Evolutionary conservation across 2,329 filamentous ascomycete species (phyloP).

Genomic region (Fragosphaeria purpurea): DNA sequence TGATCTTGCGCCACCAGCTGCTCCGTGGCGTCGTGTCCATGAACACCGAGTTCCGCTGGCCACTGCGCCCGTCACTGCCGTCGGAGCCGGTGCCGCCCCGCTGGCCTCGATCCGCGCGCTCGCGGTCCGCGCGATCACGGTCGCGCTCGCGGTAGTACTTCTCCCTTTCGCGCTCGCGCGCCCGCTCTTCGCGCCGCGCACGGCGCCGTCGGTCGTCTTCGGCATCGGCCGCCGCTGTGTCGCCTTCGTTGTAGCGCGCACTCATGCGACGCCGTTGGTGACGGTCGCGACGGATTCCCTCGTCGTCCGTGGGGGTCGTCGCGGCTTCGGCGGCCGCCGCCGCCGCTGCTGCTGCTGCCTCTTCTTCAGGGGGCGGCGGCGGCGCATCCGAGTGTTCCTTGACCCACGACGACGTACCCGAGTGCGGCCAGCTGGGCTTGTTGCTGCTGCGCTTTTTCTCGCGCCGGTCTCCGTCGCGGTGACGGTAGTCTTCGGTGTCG

Average conservation of each 20-base stretch:
- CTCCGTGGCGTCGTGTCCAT: slow-evolving; percentile 39
- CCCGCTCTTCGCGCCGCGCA: slow-evolving; percentile 21
- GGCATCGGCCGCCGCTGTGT: slow-evolving; percentile 20
- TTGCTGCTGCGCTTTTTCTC: slow-evolving; percentile 18
- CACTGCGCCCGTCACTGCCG: slow-evolving; percentile 27
- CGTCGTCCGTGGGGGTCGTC: slow-evolving; percentile 28
- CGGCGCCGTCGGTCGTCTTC: slow-evolving; percentile 21
- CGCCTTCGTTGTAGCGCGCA: slow-evolving; percentile 29
- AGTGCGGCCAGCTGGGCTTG: slow-evolving; percentile 47
- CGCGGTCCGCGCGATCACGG: slow-evolving; percentile 16
- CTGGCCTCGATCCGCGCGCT: slow-evolving; percentile 15
- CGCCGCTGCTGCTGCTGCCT: background rate
- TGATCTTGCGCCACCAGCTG: slow-evolving; percentile 52
- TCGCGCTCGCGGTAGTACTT: slow-evolving; percentile 19
- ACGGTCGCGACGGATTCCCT: slow-evolving; percentile 40
- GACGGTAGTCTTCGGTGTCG: slow-evolving; percentile 32
- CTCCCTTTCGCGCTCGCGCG: slow-evolving; percentile 6
- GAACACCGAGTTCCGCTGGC: slow-evolving; percentile 30
- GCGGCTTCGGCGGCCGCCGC: slow-evolving; percentile 17
- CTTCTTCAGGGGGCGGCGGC: slow-evolving; percentile 39
- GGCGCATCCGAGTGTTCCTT: slow-evolving; percentile 54
- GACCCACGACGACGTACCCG: slow-evolving; percentile 56
- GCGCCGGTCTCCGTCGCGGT: slow-evolving; percentile 10
- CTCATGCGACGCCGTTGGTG: slow-evolving; percentile 38
- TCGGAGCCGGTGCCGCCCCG: slow-evolving; percentile 17